Evolutionary conservation across 441 rosid genomes (phyloP).

Genomic region (Pelargonium cotyledonis): DNA sequence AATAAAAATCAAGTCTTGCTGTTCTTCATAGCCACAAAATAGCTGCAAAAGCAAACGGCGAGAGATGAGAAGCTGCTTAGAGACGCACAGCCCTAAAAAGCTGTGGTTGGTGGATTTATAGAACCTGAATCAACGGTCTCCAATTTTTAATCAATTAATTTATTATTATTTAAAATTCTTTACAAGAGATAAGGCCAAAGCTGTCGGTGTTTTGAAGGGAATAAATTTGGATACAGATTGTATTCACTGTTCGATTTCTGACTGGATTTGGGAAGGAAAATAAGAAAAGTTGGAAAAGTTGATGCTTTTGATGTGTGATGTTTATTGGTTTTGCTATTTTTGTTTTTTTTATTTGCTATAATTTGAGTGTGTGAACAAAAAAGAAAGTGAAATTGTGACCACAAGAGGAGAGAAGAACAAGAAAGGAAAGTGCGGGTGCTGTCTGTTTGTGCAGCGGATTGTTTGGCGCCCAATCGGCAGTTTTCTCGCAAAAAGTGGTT

Average conservation of each 20-base stretch:
- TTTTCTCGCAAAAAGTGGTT: neutral
- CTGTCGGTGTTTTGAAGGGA: neutral
- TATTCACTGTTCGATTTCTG: too few species aligned
- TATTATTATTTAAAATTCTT: too few species aligned
- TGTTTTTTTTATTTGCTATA: neutral
- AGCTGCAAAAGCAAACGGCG: neutral
- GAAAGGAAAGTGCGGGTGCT: neutral
- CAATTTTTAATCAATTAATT: too few species aligned
- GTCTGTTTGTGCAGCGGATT: neutral
- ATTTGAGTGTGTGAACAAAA: neutral
- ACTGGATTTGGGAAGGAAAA: too few species aligned
- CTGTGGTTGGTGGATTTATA: neutral
- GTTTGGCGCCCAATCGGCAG: slow-evolving; percentile 12
- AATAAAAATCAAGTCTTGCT: neutral
- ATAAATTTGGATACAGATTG: neutral
- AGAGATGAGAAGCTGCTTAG: neutral
- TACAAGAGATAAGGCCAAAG: neutral
- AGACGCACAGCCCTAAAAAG: neutral
- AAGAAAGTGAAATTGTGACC: neutral
- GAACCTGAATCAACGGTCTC: too few species aligned
- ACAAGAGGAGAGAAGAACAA: neutral
- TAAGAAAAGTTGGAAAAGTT: too few species aligned
- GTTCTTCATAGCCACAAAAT: neutral
- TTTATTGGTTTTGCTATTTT: neutral
- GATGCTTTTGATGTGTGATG: neutral